Evolutionary conservation across 2,329 filamentous ascomycete species (phyloP), one percentile per base, ranked within the genome.

Genomic region (Fusarium equiseti): DNA sequence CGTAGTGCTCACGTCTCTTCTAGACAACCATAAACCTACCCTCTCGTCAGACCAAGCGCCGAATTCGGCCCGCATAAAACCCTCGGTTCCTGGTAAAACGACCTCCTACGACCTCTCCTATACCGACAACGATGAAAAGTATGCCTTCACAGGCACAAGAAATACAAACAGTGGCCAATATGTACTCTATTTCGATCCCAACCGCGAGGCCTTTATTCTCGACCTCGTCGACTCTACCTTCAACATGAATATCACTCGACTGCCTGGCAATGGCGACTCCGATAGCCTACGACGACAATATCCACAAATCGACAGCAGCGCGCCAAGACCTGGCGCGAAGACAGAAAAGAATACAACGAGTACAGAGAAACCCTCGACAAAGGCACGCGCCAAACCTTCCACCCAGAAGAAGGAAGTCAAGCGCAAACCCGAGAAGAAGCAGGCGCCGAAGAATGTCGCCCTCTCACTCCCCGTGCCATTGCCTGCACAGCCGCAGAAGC

Each of bases 211-310:
- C 59, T 96, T 96, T 72, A 89, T 96, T 29, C 86, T 98, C 58
- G 94, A 98, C 82, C 90, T 89, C 54, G 84, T 98, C 58, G 89
- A 93, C 77, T 91, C 90, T n/a, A 90, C 90, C 42, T 92, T 97
- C 81, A 91, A 93, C 76, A 95, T 97, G 91, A 98, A 97, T 79
- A 82, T 97, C 57, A 89, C 88, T 55, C 89, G 87, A 59, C 89
- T 89, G 16, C 92, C 91, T 4, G 87, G 85, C 70, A 90, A 91
- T 74, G 83, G 85, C 57, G 88, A 93, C 71, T 81, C 86, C 56
- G 87, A 88, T 31, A 88, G 86, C 74, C 84, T 97, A 43, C 86
- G 88, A 50, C 86, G 89, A 52, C 86, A 91, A 75, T 90, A 93
- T 76, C 85, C 89, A 12, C 92, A 93, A 65, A 85, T 96, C 40